phyloP scores from a whole-genome alignment of 768 basidiomycete species.

The Tylopilus balloui region DNA sequence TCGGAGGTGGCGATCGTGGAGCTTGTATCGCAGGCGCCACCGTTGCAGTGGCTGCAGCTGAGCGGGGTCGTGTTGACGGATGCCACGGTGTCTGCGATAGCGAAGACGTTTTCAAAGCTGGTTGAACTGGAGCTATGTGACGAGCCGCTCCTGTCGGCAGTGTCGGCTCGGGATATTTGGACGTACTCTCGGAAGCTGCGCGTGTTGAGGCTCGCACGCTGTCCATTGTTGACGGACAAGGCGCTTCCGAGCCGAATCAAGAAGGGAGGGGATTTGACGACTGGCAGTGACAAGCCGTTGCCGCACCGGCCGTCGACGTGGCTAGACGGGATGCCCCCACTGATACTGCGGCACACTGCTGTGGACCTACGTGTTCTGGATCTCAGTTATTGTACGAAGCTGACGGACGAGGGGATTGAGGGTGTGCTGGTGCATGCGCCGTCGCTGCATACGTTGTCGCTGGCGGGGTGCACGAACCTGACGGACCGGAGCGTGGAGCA shows the following conservation, averaged over 20 bases:
- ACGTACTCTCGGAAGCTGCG: constrained; percentile 74
- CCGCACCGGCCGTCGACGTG: constrained; percentile 55
- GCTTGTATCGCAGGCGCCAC: constrained; percentile 61
- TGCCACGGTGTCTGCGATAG: constrained; percentile 60
- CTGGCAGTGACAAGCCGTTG: constrained; percentile 44
- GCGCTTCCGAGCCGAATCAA: constrained; percentile 60
- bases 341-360: constrained; percentile 59
- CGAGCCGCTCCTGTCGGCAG: constrained; percentile 62
- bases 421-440: constrained; percentile 75
- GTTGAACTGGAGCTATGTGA: constrained; percentile 77
- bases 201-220: constrained; percentile 72
- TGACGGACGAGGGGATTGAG: constrained; percentile 73
- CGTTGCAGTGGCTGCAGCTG: constrained; percentile 71
- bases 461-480: constrained; percentile 73
- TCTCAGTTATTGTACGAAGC: constrained; percentile 59
- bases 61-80: constrained; percentile 64
- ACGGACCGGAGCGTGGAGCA: constrained; percentile 68
- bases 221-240: constrained; percentile 70
- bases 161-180: constrained; percentile 78
- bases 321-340: constrained; percentile 58
- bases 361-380: constrained; percentile 78
- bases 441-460: constrained; percentile 65
- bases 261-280: constrained; percentile 27
- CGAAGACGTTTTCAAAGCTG: constrained; percentile 69
- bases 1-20: constrained; percentile 76